Base-by-base conservation (phyloP, 73 alveolate species). In the Blepharisma japonicum region DNA sequence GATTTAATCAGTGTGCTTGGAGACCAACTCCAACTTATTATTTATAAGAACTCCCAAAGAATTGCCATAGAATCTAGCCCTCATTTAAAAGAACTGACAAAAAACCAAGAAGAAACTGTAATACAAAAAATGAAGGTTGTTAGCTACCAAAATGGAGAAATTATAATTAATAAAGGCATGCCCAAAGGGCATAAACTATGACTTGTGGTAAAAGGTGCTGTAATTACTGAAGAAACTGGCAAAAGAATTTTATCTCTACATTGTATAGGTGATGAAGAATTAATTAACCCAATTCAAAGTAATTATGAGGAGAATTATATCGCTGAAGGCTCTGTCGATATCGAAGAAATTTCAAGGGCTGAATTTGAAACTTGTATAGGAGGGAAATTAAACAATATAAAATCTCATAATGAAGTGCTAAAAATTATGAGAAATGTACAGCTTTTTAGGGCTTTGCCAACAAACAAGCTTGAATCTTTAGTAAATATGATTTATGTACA, bases 301-400 rank as follows among this genome's bases (percentile, higher is more conserved):
- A 11, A 9, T n/a, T 70, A 20, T 18, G 80, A 70, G n/a, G 80
- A 70, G 2, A 25, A 70, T 45, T 39, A 7, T 25, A n/a, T 70
- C 47, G 87, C 89, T n/a, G 66, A 70, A 7, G 71, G 25, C n/a
- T 7, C 14, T 45, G 11, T 54, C 3, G 80, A 45, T 45, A 25
- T 70, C 0, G 56, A 72, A 7, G 45, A 9, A 7, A n/a, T 39
- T 1, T 25, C 21, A 14, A 70, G 27, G 46, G 77, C 23, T 9
- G 56, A 70, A 4, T 45, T 70, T 9, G 80, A 70, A 70, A n/a
- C 23, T 18, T 18, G 14, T 45, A 70, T 70, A 18, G 80, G 80
- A 9, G 89, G 89, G 11, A 20, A 54, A n/a, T 18, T 82, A 23
- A 79, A 78, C 21, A 18, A 56, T 6, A 77, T 82, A 8, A 48